A percentile compares a stretch with the other conserved stretches of the same genome.
Evolutionary conservation across 495 filamentous ascomycete genomes (phyloP).

Genomic region (Trichoderma virens): DNA sequence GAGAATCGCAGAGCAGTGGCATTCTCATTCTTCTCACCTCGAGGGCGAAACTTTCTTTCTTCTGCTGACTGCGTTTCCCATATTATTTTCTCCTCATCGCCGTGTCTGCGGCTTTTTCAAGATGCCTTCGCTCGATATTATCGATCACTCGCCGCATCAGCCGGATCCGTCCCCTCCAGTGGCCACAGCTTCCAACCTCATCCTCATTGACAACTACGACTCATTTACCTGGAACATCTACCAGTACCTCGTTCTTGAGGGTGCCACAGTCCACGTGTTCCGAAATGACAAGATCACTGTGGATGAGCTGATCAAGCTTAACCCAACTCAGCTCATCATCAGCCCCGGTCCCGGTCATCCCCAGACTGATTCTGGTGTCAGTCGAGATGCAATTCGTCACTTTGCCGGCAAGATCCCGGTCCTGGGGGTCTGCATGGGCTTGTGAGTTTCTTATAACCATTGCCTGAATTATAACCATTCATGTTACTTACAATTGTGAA

Average conservation of each 20-base stretch:
- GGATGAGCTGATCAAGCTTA: slow-evolving; percentile 69
- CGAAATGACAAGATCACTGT: slow-evolving; percentile 88
- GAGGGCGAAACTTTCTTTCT: background rate
- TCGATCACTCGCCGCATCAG: slow-evolving; percentile 83
- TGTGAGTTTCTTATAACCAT: slow-evolving; percentile 44
- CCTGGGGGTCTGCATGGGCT: slow-evolving; percentile 97
- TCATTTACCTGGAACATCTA: slow-evolving; percentile 99
- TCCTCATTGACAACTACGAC: slow-evolving; percentile 98
- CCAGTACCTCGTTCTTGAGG: slow-evolving; percentile 92
- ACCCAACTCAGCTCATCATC: slow-evolving; percentile 89
- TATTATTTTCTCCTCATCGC: background rate
- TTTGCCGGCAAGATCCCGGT: slow-evolving; percentile 96
- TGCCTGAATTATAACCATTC: background rate
- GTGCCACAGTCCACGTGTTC: slow-evolving; percentile 78
- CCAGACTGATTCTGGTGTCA: slow-evolving; percentile 80
- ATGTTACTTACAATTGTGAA: background rate
- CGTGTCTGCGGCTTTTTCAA: slow-evolving; percentile 8
- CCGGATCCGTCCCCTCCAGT: slow-evolving; percentile 61
- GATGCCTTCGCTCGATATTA: slow-evolving; percentile 48
- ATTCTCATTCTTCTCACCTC: background rate
- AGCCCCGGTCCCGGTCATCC: slow-evolving; percentile 95
- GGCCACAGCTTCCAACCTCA: slow-evolving; percentile 73
- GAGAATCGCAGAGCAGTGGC: background rate
- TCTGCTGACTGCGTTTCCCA: background rate
- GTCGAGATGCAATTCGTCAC: slow-evolving; percentile 78